Conservation (phyloP, 148 eudicot genomes). For the Cornus florida region DNA sequence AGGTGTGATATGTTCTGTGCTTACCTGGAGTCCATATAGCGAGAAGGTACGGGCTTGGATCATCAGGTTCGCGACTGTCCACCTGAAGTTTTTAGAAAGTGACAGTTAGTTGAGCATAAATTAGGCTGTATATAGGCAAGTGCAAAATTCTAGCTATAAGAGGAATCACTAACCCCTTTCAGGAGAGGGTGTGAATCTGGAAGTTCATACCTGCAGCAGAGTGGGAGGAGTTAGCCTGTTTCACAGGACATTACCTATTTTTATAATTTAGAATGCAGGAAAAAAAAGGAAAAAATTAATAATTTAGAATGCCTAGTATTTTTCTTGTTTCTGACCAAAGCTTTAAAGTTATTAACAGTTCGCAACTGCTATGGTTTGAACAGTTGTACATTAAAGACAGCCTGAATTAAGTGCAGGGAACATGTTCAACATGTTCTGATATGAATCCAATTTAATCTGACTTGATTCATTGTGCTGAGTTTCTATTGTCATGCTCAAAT, state of each 20-base stretch:
- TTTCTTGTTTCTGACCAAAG: not conserved
- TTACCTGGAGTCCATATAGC: constrained; percentile 81
- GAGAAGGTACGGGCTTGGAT: constrained; percentile 77
- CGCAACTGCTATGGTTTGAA: not conserved
- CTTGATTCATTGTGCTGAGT: not conserved
- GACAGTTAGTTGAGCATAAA: constrained; percentile 14
- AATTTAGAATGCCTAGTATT: not conserved
- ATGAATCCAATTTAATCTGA: not conserved
- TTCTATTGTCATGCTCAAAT: not conserved
- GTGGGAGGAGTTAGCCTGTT: constrained; percentile 11
- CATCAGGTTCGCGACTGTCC: constrained; percentile 70
- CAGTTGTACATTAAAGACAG: not conserved
- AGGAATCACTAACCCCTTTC: constrained; percentile 44
- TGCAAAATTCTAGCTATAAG: not conserved
- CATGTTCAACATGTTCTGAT: not conserved
- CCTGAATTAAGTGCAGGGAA: not conserved
- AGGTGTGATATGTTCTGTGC: constrained; percentile 1
- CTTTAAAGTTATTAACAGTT: not conserved
- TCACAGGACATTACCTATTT: not conserved
- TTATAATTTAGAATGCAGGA: not conserved
- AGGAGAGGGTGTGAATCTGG: constrained; percentile 68
- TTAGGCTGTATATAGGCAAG: not conserved
- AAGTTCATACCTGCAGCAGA: constrained; percentile 62
- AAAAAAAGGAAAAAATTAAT: too few relatives aligned
- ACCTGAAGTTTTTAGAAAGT: constrained; percentile 32